A percentile compares a stretch with the other conserved stretches of the same genome.
phyloP scores from a whole-genome alignment of 2,329 filamentous ascomycete genomes.

The Xylariales sp. region DNA sequence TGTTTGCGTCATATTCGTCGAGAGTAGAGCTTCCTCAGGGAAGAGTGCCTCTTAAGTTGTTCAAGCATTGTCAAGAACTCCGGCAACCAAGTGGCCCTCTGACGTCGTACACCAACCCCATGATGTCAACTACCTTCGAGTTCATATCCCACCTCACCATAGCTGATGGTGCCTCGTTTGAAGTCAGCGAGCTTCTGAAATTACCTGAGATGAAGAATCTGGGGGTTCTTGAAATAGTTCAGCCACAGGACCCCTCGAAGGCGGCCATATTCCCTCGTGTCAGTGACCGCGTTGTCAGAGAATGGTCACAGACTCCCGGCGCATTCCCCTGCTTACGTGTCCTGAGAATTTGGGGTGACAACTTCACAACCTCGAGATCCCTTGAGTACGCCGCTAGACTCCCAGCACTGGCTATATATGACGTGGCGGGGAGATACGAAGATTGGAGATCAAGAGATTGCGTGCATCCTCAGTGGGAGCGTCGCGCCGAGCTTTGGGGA shows the following conservation, averaged over 20 bases:
- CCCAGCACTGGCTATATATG: constrained; percentile 40
- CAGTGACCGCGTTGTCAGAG: constrained; percentile 40
- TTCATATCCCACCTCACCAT: constrained; percentile 26
- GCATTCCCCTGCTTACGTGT: constrained; percentile 44
- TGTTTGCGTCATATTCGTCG: background rate
- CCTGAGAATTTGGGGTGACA: constrained; percentile 39
- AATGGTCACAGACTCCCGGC: constrained; percentile 36
- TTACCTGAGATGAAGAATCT: constrained; percentile 41
- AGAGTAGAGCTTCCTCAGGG: background rate
- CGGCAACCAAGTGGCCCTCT: constrained; percentile 17
- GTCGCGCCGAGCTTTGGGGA: background rate
- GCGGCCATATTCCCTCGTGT: constrained; percentile 30
- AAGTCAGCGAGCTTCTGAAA: constrained; percentile 33
- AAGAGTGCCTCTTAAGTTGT: background rate
- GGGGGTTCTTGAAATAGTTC: constrained; percentile 42
- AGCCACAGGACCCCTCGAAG: constrained; percentile 27
- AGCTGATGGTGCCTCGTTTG: constrained; percentile 12
- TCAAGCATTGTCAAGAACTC: background rate
- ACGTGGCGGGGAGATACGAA: constrained; percentile 30
- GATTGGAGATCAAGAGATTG: constrained; percentile 28
- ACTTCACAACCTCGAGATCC: constrained; percentile 33
- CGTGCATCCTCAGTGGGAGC: background rate
- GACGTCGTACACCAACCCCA: constrained; percentile 30
- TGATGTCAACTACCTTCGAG: constrained; percentile 28
- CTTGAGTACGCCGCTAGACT: constrained; percentile 37